Evolutionary conservation across 495 filamentous ascomycete genomes (phyloP).

Genomic region (Penicillium psychrofluorescens): DNA sequence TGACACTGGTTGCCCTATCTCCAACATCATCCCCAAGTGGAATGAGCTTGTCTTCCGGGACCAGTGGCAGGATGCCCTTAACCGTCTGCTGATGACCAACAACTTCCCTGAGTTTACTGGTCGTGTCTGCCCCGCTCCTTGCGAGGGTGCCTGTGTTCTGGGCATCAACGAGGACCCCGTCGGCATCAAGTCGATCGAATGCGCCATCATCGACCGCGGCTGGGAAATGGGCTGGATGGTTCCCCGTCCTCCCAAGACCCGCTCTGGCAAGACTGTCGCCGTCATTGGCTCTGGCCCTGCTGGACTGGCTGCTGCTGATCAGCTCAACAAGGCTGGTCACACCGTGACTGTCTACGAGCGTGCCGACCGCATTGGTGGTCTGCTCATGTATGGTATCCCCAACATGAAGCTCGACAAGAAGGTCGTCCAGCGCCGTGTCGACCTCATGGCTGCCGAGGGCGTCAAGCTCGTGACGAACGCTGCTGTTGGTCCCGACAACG

Average conservation of each 20-base stretch:
- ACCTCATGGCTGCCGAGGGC: conserved; percentile 94
- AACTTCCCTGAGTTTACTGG: conserved; percentile 99
- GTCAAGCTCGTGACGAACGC: conserved; percentile 74
- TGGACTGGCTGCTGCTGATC: conserved; percentile 87
- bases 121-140: conserved; percentile 96
- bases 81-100: conserved; percentile 96
- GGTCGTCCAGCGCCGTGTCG: conserved; percentile 89
- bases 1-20: conserved; percentile 94
- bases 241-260: conserved; percentile 67
- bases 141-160: conserved; percentile 94
- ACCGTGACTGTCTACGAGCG: conserved; percentile 92
- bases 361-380: conserved; percentile 83
- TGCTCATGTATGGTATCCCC: conserved; percentile 98
- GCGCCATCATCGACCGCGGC: conserved; percentile 97
- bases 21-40: conserved; percentile 99
- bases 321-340: conserved; percentile 93
- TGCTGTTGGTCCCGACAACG: conserved; percentile 67
- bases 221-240: conserved; percentile 99
- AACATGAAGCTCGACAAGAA: conserved; percentile 99
- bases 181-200: conserved; percentile 99
- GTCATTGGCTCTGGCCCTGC: conserved; percentile 93
- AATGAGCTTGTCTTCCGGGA: conserved; percentile 91
- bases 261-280: conserved; percentile 86
- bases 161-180: conserved; percentile 98
- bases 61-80: conserved; percentile 93